Base-by-base conservation (phyloP, 306 rosid species). In the Luffa acutangula region DNA sequence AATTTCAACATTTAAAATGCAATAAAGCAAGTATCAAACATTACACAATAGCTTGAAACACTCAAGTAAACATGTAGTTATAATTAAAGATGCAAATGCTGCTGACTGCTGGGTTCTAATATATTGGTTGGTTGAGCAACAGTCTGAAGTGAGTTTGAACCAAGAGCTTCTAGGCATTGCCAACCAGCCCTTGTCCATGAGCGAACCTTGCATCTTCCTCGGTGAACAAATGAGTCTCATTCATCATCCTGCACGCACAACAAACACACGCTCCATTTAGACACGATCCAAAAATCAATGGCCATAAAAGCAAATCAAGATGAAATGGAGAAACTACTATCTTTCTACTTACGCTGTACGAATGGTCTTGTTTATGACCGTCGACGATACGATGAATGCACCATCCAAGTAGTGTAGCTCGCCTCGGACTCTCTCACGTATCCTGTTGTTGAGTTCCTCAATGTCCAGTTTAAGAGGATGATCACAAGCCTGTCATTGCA, bases 221-320 rank as follows among this genome's bases (percentile, higher is more conserved):
- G 4, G 83, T 85, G 39, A 85, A 75, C 54, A 82, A 34, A 67
- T 76, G 80, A 69, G 85, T 85, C 67, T 79, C 87, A 1, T 82
- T 69, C 76, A 52, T 2, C 59, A 85, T 76, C 51, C 85, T 85
- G 69, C 79, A 80, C n/a, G 1, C 43, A 64, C n/a, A 46, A 45
- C 21, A 10, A 21, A 7, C 17, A 48, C 59, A 70, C 17, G 1
- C 7, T 18, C 2, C 48, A 31, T 21, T 18, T 20, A 58, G n/a
- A 14, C 54, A 10, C 2, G 6, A 62, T 78, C 52, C 75, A 69
- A 66, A 37, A 63, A 37, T n/a, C 51, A 14, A 34, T 31, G 21
- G 31, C 31, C 31, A 25, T 25, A 25, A 25, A 25, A 25, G 43
- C 41, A 2, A 11, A 34, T 6, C 1, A 6, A 25, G 37, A 64